Evolutionary conservation across 768 basidiomycete species (phyloP), one percentile per base, ranked within the genome.

Genomic region (Boletus insuetus): DNA sequence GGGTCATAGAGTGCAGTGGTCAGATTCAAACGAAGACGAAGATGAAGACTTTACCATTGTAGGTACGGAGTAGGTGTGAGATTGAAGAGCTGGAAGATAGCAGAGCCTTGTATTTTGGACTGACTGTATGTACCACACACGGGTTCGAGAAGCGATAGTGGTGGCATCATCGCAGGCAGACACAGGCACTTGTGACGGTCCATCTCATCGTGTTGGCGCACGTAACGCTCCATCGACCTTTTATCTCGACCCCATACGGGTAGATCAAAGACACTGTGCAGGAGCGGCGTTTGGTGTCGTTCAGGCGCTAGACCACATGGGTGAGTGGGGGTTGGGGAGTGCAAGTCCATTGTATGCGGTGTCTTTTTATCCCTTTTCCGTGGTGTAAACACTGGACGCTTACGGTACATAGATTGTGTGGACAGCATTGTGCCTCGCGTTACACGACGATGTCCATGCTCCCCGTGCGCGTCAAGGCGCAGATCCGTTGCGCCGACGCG

Each of bases 131-230:
- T 22, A 22, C 22, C 3, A 22, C 22, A 22, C 22, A 22, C 22
- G 4, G 22, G 22, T 22, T 22, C 3, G 22, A 22, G 22, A 22
- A 22, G 22, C 22, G 22, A 22, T 22, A 3, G 3, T 22, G 22
- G 22, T 22, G n/a, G n/a, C n/a, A 22, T 22, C 22, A 22, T 22
- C 22, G n/a, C n/a, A n/a, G n/a, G n/a, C 51, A 48, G 17, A 19
- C n/a, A 10, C 51, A 40, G 20, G 35, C 26, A 10, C 45, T 64
- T 0, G 47, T 60, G 50, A 55, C 58, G 1, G 39, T 70, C 38
- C 64, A 62, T 38, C 51, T 69, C 35, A 9, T 51, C 19, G 64
- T 66, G 4, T 58, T 71, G n/a, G 71, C 67, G 40, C 55, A 60
- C 29, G 52, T 65, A 0, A 62, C 49, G 0, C 62, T 72, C 6